Evolutionary conservation across 306 rosid species (phyloP).

Genomic region (Sindora glabra): DNA sequence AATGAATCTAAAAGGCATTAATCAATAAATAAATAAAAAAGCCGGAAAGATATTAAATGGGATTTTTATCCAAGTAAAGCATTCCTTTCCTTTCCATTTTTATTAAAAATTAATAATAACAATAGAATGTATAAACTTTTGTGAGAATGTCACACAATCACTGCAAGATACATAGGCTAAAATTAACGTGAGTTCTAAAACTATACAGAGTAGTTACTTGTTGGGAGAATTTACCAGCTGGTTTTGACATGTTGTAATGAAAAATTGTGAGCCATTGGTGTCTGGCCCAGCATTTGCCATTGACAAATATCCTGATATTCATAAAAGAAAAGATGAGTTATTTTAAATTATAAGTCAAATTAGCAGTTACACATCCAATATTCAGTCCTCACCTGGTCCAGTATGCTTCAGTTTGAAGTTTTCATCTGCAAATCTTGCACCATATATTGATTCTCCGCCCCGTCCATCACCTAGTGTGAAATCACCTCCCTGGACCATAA

Average conservation of each 20-base stretch:
- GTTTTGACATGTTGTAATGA: slow-evolving; percentile 78
- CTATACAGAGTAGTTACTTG: background rate
- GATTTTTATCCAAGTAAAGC: background rate
- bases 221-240: slow-evolving; percentile 45
- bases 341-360: background rate
- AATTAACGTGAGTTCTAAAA: background rate
- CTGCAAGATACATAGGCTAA: background rate
- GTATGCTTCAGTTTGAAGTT: slow-evolving; percentile 70
- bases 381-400: slow-evolving; percentile 53
- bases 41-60: no score
- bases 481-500: slow-evolving; percentile 92
- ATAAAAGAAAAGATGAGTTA: background rate
- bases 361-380: background rate
- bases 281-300: slow-evolving; percentile 91
- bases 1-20: no score
- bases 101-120: no score
- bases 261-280: slow-evolving; percentile 91
- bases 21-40: no score
- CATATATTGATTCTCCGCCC: slow-evolving; percentile 86
- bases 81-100: no score
- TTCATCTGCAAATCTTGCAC: slow-evolving; percentile 67
- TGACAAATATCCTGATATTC: slow-evolving; percentile 56
- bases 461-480: slow-evolving; percentile 77
- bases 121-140: no score
- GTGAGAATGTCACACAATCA: background rate